Base-by-base conservation (phyloP, 2,329 filamentous ascomycete genomes). In the Neonectria punicea region DNA sequence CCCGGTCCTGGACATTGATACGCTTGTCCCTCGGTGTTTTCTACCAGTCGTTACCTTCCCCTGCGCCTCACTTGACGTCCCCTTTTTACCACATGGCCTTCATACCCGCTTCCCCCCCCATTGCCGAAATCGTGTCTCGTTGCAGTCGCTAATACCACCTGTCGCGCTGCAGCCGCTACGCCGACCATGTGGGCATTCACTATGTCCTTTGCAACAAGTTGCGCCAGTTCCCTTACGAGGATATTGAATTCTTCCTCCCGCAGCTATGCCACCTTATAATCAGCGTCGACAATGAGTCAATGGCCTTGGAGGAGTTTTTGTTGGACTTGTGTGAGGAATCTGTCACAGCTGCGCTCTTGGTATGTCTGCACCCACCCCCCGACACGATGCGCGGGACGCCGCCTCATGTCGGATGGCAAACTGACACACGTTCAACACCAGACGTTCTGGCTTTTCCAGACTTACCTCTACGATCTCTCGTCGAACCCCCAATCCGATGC, bases 391-490 rank as follows among this genome's bases (percentile, higher is more conserved):
- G 56, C 36, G 44, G 61, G 36, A 43, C 36, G 51, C 44, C 36
- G 44, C 36, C 36, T 32, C 28, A 53, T 22, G 28, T 16, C 18
- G 28, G 56, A 59, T 18, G 55, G 20, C 10, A 44, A 47, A 30
- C 61, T 64, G 51, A 64, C 61, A 5, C 10, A 32, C 18, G 22
- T 28, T 28, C 18, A 10, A 22, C 39, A 57, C 30, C 39, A 96
- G 93, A 95, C 93, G 39, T 96, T 96, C 80, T 96, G 93, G 93
- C 86, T 96, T 56, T 94, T 96, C 79, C 93, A 96, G 81, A 95
- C 92, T 5, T 94, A 96, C 76, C 87, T 96, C 32, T 91, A 93
- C 83, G 93, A 96, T 77, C 88, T 96, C 67, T 87, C 92, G 60
- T 83, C 86, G 74, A 92, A 91, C 63, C 93, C 93, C 2, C 90